Evolutionary conservation across 805 yeast species (phyloP), one percentile per base, ranked within the genome.

Genomic region (Saccharomycopsis fodiens): DNA sequence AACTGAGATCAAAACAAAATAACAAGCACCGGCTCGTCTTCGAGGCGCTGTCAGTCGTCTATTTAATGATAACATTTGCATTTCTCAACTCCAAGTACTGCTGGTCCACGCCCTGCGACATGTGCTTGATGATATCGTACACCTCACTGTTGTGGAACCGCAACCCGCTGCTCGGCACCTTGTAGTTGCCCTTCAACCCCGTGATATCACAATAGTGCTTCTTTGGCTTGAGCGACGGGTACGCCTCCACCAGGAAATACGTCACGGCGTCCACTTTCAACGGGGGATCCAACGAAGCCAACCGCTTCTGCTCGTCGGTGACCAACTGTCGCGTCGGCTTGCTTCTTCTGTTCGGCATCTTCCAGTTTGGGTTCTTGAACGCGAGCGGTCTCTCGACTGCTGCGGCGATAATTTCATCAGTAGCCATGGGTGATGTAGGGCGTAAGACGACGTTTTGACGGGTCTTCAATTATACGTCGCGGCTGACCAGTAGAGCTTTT

Each of bases 121-220:
- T 77, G 52, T 78, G 77, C 59, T 78, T 78, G 42, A 75, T 68
- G 30, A 82, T 69, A 40, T 81, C 85, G 61, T 78, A 89, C 25
- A 91, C 81, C 62, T 91, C 97, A 42, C 78, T 78, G 59, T 91
- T 82, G 62, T 85, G 79, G 61, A 79, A 91, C 46, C 96, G 69
- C 43, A 91, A 66, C 35, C 83, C 82, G 56, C 78, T 83, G 21
- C 80, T 71, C 0, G 93, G 93, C 21, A 82, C 72, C 58, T 75
- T 80, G 68, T 91, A 91, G 25, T 65, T 73, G 0, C 88, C 91
- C 41, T 77, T 80, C 17, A 91, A 67, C 0, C 98, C 98, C 0
- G 97, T 91, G 40, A 91, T 79, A 59, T 93, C 98, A 62, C 98
- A 91, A 64, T 87, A 89, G 52, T 79, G 82, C 64, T 82, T 86